Base-by-base conservation (phyloP, 257 asterid species). In the Fraxinus pennsylvanica region DNA sequence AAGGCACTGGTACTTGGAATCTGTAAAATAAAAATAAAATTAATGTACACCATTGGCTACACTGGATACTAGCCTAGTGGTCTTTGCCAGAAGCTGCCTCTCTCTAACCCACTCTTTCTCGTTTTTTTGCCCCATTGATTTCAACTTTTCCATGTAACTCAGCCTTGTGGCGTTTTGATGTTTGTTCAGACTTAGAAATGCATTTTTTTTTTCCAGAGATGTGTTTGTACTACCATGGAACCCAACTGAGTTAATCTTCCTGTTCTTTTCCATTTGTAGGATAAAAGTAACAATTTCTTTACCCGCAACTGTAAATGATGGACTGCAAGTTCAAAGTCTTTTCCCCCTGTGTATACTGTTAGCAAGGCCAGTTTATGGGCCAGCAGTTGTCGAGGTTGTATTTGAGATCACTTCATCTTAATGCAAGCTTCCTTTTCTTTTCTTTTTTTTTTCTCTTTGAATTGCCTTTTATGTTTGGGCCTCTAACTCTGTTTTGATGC, bases 291-390 rank as follows among this genome's bases (percentile, higher is more conserved):
- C 92, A 73, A 80, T 96, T 74, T 88, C 97, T 80, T 84, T 91
- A 69, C 93, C 94, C 6, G 85, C 90, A 75, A 83, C 91, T 82
- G 89, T 87, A 74, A 90, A 91, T 84, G 90, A 85, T 79, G 95
- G 85, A 22, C 72, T 88, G 72, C 91, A 86, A 82, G 82, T 85
- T 81, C 95, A 85, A 79, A 88, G 79, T 85, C 83, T 89, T 67
- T 91, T 92, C 77, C 99, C 99, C 82, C 85, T 92, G 90, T 87
- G 86, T 87, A 88, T 96, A 89, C 75, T 92, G 82, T 78, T 96
- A 85, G 99, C 96, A 57, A 91, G 94, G 77, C 95, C 86, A 43
- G 88, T 87, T 78, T 81, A 92, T 75, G 85, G 86, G 73, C 86
- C 86, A 80, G 87, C 89, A 36, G 86, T 72, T 79, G 85, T 80